phyloP scores from a whole-genome alignment of 371 early-diverging fungal species.

The Saksenaea vasiformis region DNA sequence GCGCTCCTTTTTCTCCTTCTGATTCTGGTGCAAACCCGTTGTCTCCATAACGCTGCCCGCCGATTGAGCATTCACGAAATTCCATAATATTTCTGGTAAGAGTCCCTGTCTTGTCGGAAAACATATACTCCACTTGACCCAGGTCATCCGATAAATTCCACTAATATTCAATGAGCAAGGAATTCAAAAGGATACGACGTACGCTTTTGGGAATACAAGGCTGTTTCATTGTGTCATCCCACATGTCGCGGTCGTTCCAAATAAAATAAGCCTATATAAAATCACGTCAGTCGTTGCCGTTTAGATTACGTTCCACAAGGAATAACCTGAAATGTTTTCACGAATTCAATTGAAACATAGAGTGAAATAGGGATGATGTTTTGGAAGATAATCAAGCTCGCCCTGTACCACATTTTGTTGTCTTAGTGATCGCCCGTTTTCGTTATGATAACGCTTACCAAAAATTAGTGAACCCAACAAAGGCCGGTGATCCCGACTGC shows the following conservation, averaged over 20 bases:
- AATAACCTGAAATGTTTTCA: constrained; percentile 73
- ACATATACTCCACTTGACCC: constrained; percentile 94
- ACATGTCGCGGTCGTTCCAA: constrained; percentile 84
- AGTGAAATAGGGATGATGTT: constrained; percentile 97
- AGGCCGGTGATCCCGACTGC: constrained; percentile 35
- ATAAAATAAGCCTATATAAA: constrained; percentile 87
- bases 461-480: constrained; percentile 61
- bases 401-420: constrained; percentile 37
- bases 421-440: neutral
- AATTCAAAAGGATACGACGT: constrained; percentile 22
- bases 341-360: constrained; percentile 93
- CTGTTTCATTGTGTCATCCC: constrained; percentile 67
- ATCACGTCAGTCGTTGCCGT: constrained; percentile 49
- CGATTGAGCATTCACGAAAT: constrained; percentile 87
- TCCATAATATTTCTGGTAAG: constrained; percentile 94
- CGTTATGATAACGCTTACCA: constrained; percentile 35
- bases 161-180: constrained; percentile 19
- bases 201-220: constrained; percentile 73
- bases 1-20: constrained; percentile 58
- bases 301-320: constrained; percentile 11
- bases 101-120: constrained; percentile 98
- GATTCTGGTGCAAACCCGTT: constrained; percentile 66
- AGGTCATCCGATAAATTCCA: constrained; percentile 96
- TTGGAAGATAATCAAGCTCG: constrained; percentile 89
- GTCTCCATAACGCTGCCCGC: constrained; percentile 80